Percentiles rank a stretch among this genome's conserved stretches.
These are phyloP conservation scores for Paracoccidioides brasiliensis DNA, from an alignment of 2,329 filamentous ascomycete species.

Conservation along the genomic window DNA sequence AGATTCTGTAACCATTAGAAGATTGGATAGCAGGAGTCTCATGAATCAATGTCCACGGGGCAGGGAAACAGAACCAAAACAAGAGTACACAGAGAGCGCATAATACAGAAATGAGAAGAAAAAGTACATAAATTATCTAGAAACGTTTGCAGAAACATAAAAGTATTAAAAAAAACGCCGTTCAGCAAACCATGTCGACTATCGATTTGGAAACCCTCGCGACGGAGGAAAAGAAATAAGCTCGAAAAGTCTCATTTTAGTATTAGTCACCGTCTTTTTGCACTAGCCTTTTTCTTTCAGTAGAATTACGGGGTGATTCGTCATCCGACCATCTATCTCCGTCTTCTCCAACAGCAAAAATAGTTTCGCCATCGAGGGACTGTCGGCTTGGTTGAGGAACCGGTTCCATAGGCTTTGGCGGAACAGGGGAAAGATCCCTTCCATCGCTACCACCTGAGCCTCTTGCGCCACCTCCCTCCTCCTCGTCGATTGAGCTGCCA, in stretches of 20 bases:
- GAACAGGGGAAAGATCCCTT: slow-evolving; percentile 27
- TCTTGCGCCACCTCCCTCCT: slow-evolving; percentile 35
- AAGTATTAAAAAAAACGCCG: background rate
- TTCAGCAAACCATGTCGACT: background rate
- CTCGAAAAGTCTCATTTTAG: background rate
- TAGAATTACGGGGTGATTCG: slow-evolving; percentile 40
- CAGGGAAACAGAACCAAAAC: background rate
- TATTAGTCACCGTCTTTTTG: slow-evolving; percentile 23
- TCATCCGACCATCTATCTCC: slow-evolving; percentile 72
- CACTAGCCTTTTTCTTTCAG: slow-evolving; percentile 39
- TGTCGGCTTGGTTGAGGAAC: slow-evolving; percentile 40
- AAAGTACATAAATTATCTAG: background rate
- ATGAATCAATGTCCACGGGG: background rate
- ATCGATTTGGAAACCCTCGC: background rate
- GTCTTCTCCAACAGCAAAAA: slow-evolving; percentile 83
- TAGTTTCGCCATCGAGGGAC: slow-evolving; percentile 76
- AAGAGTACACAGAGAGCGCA: background rate
- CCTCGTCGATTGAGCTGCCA: slow-evolving; percentile 58
- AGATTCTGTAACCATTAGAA: background rate
- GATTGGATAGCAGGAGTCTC: background rate
- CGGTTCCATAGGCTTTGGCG: slow-evolving; percentile 40
- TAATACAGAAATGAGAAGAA: background rate
- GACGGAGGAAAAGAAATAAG: background rate
- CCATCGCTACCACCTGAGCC: slow-evolving; percentile 17
- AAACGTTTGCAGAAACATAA: background rate